Evolutionary conservation across 805 yeast genomes (phyloP).

Genomic region (Wickerhamiella brachini): DNA sequence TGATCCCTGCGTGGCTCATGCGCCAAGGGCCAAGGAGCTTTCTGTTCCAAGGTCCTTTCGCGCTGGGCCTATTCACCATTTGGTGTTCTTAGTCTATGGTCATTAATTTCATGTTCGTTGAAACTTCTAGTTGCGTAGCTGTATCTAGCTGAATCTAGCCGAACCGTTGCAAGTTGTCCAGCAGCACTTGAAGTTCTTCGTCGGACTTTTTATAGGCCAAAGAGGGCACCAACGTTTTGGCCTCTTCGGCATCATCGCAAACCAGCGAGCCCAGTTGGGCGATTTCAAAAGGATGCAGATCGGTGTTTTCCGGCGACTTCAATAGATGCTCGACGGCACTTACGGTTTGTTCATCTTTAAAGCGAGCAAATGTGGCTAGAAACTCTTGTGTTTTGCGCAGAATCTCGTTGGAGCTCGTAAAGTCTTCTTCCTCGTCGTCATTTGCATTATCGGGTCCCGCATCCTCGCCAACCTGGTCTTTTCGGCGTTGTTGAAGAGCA

Average conservation of each 20-base stretch:
- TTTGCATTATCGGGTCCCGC: slow-evolving; percentile 18
- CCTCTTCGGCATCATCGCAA: slow-evolving; percentile 95
- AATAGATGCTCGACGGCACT: slow-evolving; percentile 84
- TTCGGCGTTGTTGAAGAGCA: slow-evolving; percentile 64
- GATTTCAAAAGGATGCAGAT: slow-evolving; percentile 86
- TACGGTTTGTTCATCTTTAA: slow-evolving; percentile 83
- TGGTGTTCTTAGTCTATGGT: background rate
- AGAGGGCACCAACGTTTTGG: slow-evolving; percentile 85
- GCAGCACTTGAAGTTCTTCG: slow-evolving; percentile 70
- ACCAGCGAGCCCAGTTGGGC: slow-evolving; percentile 83
- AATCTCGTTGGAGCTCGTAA: slow-evolving; percentile 33
- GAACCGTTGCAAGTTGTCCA: slow-evolving; percentile 61
- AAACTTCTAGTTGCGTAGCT: no score
- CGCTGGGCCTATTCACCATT: no score
- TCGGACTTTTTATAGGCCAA: slow-evolving; percentile 68
- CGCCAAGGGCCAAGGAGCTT: no score
- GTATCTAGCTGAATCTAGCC: slow-evolving; percentile 3
- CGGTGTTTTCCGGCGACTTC: slow-evolving; percentile 55
- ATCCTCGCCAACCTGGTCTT: slow-evolving; percentile 27
- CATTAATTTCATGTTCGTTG: background rate
- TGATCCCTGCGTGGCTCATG: no score
- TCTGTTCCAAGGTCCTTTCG: no score
- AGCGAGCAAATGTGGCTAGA: slow-evolving; percentile 72
- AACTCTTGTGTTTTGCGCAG: slow-evolving; percentile 85
- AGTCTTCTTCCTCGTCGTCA: slow-evolving; percentile 22